phyloP scores from a whole-genome alignment of 306 rosid species.

The Casuarina glauca region DNA sequence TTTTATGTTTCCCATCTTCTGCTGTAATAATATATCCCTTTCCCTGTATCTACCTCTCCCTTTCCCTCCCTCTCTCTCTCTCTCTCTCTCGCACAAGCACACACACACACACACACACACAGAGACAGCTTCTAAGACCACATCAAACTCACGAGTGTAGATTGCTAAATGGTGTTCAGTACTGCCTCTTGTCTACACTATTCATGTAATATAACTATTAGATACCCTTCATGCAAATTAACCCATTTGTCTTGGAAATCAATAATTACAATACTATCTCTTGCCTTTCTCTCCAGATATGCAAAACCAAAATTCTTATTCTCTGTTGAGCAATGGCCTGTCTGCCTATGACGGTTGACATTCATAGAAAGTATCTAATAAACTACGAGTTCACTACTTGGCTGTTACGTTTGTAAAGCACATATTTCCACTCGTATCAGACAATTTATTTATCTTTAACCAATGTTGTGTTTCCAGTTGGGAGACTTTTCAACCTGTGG shows the following conservation, averaged over 20 bases:
- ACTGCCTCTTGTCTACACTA: not conserved
- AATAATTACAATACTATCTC: not conserved
- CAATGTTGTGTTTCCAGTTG: slow-evolving; percentile 61
- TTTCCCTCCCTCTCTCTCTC: too few relatives aligned
- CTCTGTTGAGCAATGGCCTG: not conserved
- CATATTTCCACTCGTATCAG: too few relatives aligned
- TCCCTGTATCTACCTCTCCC: not conserved
- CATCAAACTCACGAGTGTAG: not conserved
- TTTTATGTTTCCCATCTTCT: not conserved
- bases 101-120: too few relatives aligned
- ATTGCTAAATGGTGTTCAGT: not conserved
- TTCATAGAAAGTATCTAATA: too few relatives aligned
- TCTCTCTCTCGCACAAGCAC: too few relatives aligned
- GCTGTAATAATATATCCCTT: not conserved
- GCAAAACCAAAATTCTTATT: not conserved
- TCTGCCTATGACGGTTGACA: too few relatives aligned
- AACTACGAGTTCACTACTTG: too few relatives aligned
- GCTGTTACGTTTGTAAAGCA: too few relatives aligned
- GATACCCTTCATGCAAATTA: not conserved
- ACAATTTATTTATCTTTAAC: slow-evolving; percentile 18
- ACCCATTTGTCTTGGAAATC: not conserved
- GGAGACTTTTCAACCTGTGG: slow-evolving; percentile 99
- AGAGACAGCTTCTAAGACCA: not conserved
- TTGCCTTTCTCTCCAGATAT: not conserved
- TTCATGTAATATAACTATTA: not conserved